Evolutionary conservation across 257 asterid species (phyloP).

Genomic region (Nicotiana otophora): DNA sequence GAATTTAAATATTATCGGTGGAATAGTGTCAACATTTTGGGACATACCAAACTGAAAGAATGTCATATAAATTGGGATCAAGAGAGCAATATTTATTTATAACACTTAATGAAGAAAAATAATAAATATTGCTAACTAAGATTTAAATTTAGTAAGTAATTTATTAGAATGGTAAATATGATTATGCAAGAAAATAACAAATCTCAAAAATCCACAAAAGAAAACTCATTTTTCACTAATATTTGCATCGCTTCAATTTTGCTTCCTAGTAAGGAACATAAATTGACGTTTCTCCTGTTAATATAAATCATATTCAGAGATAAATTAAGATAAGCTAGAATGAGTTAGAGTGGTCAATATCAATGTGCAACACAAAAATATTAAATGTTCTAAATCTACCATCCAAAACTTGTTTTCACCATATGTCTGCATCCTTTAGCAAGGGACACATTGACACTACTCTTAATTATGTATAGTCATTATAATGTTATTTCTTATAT

Average conservation of each 20-base stretch:
- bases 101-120: not conserved
- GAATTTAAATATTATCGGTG: not conserved
- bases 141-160: not conserved
- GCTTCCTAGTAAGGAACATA: not conserved
- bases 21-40: not conserved
- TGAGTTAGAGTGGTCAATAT: not conserved
- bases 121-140: not conserved
- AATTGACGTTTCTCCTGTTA: not conserved
- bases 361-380: not conserved
- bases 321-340: not conserved
- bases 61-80: not conserved
- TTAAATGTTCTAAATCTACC: not conserved
- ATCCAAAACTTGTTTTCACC: not conserved
- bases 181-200: not conserved
- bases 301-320: not conserved
- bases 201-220: not conserved
- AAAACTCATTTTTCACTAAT: not conserved
- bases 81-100: not conserved
- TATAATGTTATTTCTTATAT: not conserved
- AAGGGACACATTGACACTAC: not conserved
- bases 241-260: not conserved
- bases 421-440: not conserved
- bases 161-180: not conserved
- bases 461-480: not conserved
- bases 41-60: not conserved